Evolutionary conservation across 1,139 yeast genomes (phyloP), one percentile per base, ranked within the genome.

Genomic region (Meyerozyma smithsonii): DNA sequence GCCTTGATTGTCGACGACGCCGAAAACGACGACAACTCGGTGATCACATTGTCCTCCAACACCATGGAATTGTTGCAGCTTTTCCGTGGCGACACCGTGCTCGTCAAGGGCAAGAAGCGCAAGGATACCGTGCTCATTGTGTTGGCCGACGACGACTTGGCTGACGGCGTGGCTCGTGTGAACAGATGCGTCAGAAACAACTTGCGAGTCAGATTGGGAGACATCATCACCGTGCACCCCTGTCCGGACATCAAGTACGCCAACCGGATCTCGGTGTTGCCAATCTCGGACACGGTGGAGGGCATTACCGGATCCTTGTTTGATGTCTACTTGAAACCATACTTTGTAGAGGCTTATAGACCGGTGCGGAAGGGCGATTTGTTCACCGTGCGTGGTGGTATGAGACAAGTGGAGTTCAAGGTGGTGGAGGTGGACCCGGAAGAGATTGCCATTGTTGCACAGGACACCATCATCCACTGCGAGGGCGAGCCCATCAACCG

Each of bases 401-500:
- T 92, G 99, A 82, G 99, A 67, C 97, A 90, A 64, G 98, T 92
- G 36, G 98, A 92, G 66, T 92, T 92, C 71, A 94, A 92, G 68
- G 96, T 94, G 43, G 97, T 90, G 36, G 99, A 92, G 50, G 95
- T 92, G 42, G 99, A 94, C 60, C 98, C 99, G 8, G 88, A 88
- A 57, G 98, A 92, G 55, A 86, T 82, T 56, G 98, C 97, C 47
- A 95, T 92, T 58, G 99, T 92, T 36, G 96, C 98, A 21, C 98
- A 94, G 68, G 98, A 92, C 59, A 94, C 99, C 34, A 82, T 92
- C 52, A 94, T 92, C 58, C 98, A 92, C 69, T 90, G 96, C 59
- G 99, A 94, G 66, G 99, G 98, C 58, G 99, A 94, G 56, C 97
- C 99, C 56, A 90, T 92, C 66, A 88, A 87, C 69, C 85, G 99